Conservation (phyloP, 2,329 filamentous ascomycete genomes). For the Apiospora koreana region DNA sequence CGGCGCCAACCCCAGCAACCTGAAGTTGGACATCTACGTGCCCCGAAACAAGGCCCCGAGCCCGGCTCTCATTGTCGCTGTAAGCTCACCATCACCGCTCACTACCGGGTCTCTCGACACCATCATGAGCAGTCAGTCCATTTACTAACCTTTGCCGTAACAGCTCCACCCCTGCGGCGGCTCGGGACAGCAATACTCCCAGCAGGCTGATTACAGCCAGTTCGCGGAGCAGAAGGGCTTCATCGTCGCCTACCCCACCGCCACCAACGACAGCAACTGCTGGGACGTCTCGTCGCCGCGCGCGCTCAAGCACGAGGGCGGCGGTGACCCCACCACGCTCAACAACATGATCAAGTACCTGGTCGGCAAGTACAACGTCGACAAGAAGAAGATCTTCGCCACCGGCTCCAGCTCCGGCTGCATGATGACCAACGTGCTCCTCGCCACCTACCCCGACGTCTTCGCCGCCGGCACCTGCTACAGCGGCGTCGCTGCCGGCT, state of each 20-base stretch:
- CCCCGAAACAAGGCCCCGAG: conserved; percentile 17
- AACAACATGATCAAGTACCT: conserved; percentile 61
- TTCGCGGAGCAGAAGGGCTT: conserved; percentile 22
- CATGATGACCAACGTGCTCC: conserved; percentile 34
- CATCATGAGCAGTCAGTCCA: neutral
- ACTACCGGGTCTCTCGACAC: neutral
- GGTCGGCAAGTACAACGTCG: conserved; percentile 51
- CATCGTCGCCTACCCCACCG: conserved; percentile 24
- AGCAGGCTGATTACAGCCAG: conserved; percentile 19
- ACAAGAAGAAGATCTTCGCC: conserved; percentile 53
- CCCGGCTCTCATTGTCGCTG: conserved; percentile 23
- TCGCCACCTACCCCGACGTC: conserved; percentile 48
- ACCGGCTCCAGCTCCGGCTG: conserved; percentile 48
- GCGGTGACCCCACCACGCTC: conserved; percentile 57
- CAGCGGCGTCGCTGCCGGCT: conserved; percentile 46
- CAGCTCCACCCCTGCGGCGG: conserved; percentile 25
- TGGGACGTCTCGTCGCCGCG: conserved; percentile 50
- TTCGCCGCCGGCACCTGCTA: conserved; percentile 46
- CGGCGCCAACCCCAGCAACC: conserved; percentile 9
- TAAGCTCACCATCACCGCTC: conserved; percentile 10
- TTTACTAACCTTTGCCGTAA: neutral
- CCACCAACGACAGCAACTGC: conserved; percentile 34
- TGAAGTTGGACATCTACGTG: conserved; percentile 16
- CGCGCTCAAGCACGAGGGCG: conserved; percentile 56
- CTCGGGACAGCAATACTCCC: conserved; percentile 19